Conservation (phyloP, 306 rosid genomes). For the Cicer bijugum region DNA sequence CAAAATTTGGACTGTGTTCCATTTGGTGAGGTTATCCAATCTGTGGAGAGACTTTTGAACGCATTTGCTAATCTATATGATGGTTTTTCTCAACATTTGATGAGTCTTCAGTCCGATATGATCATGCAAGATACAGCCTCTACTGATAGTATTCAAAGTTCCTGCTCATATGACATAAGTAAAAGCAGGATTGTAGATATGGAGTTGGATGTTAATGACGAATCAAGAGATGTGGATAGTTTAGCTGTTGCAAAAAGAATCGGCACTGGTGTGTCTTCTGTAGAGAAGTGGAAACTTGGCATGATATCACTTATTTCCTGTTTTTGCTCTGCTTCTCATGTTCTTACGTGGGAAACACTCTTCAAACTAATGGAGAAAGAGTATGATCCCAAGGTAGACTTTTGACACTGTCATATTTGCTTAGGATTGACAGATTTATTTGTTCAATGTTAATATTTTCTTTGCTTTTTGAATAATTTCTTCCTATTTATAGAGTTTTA, state of each 20-base stretch:
- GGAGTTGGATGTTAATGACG: constrained; percentile 79
- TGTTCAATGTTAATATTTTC: constrained; percentile 13
- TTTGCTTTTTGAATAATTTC: constrained; percentile 12
- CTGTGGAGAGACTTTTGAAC: constrained; percentile 66
- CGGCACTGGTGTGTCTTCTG: constrained; percentile 49
- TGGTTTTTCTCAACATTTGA: constrained; percentile 58
- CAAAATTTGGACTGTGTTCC: constrained; percentile 52
- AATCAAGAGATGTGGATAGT: constrained; percentile 66
- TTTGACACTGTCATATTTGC: constrained; percentile 27
- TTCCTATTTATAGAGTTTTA: constrained; percentile 9
- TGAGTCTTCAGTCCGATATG: constrained; percentile 53
- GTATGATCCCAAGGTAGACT: constrained; percentile 67
- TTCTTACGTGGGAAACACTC: constrained; percentile 71
- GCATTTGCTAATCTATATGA: constrained; percentile 67
- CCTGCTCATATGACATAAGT: constrained; percentile 48
- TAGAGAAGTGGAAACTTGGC: constrained; percentile 70
- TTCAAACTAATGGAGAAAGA: constrained; percentile 69
- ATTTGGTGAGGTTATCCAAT: constrained; percentile 56
- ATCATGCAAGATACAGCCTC: constrained; percentile 51
- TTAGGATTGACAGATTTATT: constrained; percentile 25
- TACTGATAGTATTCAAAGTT: constrained; percentile 49
- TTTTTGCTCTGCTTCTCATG: constrained; percentile 68
- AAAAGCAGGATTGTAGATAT: constrained; percentile 74
- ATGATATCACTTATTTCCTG: constrained; percentile 67
- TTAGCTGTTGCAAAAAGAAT: constrained; percentile 51